Conservation (phyloP, 1,284 basidiomycete genomes). For the Caloboletus firmus region DNA sequence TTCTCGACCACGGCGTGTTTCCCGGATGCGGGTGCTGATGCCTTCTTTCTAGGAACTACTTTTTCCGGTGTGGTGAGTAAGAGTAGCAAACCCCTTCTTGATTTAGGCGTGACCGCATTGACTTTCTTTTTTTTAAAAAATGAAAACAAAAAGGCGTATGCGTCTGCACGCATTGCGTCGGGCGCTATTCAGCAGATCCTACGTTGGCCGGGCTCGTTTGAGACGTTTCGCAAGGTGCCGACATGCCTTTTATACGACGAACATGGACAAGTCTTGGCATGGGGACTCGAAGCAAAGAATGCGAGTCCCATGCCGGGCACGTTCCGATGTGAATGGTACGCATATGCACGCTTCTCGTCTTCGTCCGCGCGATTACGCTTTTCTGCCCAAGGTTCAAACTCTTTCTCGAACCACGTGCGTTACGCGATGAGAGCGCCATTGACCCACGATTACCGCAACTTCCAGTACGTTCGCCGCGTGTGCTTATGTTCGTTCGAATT, state of each 20-base stretch:
- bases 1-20: slow-evolving; percentile 1
- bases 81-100: not conserved
- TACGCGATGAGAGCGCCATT: slow-evolving; percentile 64
- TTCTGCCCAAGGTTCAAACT: slow-evolving; percentile 64
- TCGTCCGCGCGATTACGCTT: not conserved
- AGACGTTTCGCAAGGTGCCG: slow-evolving; percentile 79
- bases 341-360: not conserved
- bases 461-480: slow-evolving; percentile 50
- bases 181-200: slow-evolving; percentile 77
- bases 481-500: not conserved
- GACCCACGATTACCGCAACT: slow-evolving; percentile 77
- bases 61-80: slow-evolving; percentile 78
- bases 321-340: slow-evolving; percentile 68
- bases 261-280: slow-evolving; percentile 65
- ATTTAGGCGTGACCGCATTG: not conserved
- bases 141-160: slow-evolving; percentile 58
- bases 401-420: slow-evolving; percentile 73
- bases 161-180: slow-evolving; percentile 75
- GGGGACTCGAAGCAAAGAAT: slow-evolving; percentile 81
- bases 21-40: not conserved
- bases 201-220: slow-evolving; percentile 75
- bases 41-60: slow-evolving; percentile 58
- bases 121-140: not conserved
- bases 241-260: slow-evolving; percentile 78
- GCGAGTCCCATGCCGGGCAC: slow-evolving; percentile 64